Evolutionary conservation across 768 basidiomycete genomes (phyloP).

Genomic region (Asterophora parasitica): DNA sequence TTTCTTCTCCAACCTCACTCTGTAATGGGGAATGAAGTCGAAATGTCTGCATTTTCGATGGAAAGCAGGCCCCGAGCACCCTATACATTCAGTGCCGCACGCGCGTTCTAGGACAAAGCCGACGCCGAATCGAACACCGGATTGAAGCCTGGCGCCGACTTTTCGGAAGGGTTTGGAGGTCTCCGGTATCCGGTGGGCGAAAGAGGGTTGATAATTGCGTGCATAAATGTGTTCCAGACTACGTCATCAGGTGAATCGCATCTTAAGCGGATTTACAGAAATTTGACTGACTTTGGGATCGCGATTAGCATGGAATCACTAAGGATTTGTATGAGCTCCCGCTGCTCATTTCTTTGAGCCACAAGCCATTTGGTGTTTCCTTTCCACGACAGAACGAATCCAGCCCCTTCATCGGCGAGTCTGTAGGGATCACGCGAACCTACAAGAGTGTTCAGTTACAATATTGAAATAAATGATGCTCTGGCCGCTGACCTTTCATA

Average conservation of each 20-base stretch:
- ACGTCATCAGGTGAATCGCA: neutral
- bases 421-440: constrained; percentile 81
- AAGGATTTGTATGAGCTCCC: constrained; percentile 77
- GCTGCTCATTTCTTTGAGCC: constrained; percentile 63
- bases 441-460: constrained; percentile 22
- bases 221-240: constrained; percentile 21
- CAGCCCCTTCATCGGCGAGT: constrained; percentile 67
- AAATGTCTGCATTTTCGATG: constrained; percentile 79
- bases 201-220: constrained; percentile 14
- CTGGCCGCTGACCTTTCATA: constrained; percentile 65
- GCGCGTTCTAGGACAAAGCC: constrained; percentile 80
- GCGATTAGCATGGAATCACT: constrained; percentile 79
- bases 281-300: constrained; percentile 71
- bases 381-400: constrained; percentile 83
- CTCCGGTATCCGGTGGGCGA: constrained; percentile 14
- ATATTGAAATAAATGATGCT: neutral
- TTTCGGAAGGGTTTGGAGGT: constrained; percentile 46
- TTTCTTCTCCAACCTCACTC: constrained; percentile 60
- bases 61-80: constrained; percentile 58
- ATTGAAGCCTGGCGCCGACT: constrained; percentile 76
- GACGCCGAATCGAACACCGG: constrained; percentile 84
- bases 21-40: constrained; percentile 75
- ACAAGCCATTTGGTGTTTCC: constrained; percentile 70
- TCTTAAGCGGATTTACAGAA: neutral
- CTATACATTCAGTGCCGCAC: constrained; percentile 63